phyloP scores from a whole-genome alignment of 2,329 filamentous ascomycete genomes.

The Raffaelea arxii region DNA sequence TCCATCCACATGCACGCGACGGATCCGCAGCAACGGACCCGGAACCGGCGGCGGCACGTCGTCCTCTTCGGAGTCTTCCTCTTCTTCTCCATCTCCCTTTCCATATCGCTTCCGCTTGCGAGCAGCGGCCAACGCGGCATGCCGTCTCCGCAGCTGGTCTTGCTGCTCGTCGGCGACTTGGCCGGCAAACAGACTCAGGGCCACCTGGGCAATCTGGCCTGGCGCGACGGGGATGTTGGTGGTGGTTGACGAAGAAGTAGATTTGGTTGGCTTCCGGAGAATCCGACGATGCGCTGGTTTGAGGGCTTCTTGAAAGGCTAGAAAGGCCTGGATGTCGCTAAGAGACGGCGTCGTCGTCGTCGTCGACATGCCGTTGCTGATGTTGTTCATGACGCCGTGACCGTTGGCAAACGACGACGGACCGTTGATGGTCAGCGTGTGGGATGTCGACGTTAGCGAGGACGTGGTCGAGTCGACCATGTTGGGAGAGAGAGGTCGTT shows the following conservation, averaged over 20 bases:
- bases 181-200: constrained; percentile 67
- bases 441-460: constrained; percentile 54
- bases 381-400: constrained; percentile 15
- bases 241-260: too few species aligned
- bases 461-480: constrained; percentile 36
- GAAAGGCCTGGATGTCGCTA: constrained; percentile 25
- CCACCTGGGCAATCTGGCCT: constrained; percentile 67
- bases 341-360: constrained; percentile 4
- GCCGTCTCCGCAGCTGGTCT: constrained; percentile 43
- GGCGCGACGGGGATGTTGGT: constrained; percentile 57
- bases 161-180: constrained; percentile 66
- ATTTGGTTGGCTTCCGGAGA: constrained; percentile 76
- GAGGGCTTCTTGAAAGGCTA: constrained; percentile 46
- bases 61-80: too few species aligned
- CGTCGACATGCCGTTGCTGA: constrained; percentile 15
- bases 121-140: constrained; percentile 36
- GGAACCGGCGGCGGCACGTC: constrained; percentile 65
- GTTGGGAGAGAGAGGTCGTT: not conserved
- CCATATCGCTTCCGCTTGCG: constrained; percentile 62
- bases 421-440: constrained; percentile 33
- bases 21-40: constrained; percentile 58
- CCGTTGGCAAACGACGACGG: constrained; percentile 15
- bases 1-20: constrained; percentile 75
- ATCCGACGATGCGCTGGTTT: constrained; percentile 55
- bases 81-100: constrained; percentile 46